Conservation (phyloP, 2,329 filamentous ascomycete species). For the Aureobasidium vineae region DNA sequence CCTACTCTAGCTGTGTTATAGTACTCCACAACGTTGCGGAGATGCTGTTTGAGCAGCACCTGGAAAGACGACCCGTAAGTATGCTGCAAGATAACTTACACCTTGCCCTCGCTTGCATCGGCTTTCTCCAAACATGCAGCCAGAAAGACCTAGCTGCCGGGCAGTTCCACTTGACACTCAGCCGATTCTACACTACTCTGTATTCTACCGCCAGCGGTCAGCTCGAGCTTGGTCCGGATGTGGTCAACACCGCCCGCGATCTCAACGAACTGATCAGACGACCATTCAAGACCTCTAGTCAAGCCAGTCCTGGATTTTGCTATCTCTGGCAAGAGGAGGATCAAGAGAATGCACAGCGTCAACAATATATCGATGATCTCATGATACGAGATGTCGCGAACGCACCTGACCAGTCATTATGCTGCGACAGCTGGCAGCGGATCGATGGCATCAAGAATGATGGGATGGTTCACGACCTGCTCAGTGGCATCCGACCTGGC, state of each 20-base stretch:
- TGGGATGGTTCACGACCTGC: conserved; percentile 15
- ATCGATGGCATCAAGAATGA: conserved; percentile 22
- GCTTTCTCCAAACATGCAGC: conserved; percentile 6
- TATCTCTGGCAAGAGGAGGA: conserved; percentile 7
- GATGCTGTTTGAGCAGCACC: neutral
- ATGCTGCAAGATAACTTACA: neutral
- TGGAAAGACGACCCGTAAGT: neutral
- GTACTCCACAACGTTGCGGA: conserved; percentile 11
- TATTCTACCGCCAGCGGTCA: neutral
- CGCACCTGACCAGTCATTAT: neutral
- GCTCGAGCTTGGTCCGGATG: neutral
- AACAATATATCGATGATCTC: neutral
- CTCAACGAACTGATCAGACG: conserved; percentile 2
- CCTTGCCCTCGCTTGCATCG: conserved; percentile 6
- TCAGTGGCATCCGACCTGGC: conserved; percentile 9
- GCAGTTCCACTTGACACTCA: neutral
- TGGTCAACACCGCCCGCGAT: neutral
- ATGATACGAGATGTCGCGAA: neutral
- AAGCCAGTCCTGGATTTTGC: neutral
- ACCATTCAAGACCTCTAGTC: neutral
- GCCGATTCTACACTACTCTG: neutral
- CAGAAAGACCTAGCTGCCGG: conserved; percentile 5
- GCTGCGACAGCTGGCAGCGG: conserved; percentile 5
- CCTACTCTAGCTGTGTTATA: conserved; percentile 18
- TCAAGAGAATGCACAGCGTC: neutral